These are phyloP conservation scores for Pholiota conissans DNA, from an alignment of 768 basidiomycete genomes.

Conservation along the genomic window DNA sequence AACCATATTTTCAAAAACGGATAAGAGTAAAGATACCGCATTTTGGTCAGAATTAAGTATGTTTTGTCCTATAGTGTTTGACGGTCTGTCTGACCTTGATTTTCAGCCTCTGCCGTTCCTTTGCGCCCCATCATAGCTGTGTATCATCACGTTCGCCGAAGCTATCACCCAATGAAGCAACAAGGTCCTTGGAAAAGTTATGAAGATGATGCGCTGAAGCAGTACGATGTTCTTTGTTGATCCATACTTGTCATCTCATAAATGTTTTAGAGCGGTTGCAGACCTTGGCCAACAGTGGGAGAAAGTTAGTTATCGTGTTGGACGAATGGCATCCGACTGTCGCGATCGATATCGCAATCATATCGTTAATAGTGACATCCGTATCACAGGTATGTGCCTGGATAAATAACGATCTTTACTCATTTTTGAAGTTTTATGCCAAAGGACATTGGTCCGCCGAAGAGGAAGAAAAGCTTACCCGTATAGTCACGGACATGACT, in stretches of 20 bases:
- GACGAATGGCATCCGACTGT: conserved; percentile 78
- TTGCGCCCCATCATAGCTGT: conserved; percentile 81
- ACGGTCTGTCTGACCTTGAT: conserved; percentile 4
- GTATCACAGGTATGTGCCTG: conserved; percentile 54
- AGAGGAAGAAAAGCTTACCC: conserved; percentile 74
- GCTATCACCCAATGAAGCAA: conserved; percentile 65
- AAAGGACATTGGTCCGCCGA: conserved; percentile 74
- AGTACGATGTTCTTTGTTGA: conserved; percentile 40
- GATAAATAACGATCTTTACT: background rate
- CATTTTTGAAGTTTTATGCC: background rate
- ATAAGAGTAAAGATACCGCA: conserved; percentile 56
- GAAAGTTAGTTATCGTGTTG: conserved; percentile 68
- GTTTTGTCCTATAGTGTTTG: conserved; percentile 20
- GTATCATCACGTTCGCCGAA: conserved; percentile 77
- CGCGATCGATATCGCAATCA: conserved; percentile 87
- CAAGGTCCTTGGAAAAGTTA: conserved; percentile 70
- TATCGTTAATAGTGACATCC: conserved; percentile 63
- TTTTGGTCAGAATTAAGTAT: conserved; percentile 85
- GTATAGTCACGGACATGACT: conserved; percentile 76
- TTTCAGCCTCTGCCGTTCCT: conserved; percentile 65
- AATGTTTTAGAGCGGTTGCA: conserved; percentile 57
- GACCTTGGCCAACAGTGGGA: conserved; percentile 81
- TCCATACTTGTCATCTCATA: background rate
- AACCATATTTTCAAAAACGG: conserved; percentile 68
- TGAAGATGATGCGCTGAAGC: conserved; percentile 64